Base-by-base conservation (phyloP, 2,329 filamentous ascomycete species). In the Aspergillus thermomutatus region DNA sequence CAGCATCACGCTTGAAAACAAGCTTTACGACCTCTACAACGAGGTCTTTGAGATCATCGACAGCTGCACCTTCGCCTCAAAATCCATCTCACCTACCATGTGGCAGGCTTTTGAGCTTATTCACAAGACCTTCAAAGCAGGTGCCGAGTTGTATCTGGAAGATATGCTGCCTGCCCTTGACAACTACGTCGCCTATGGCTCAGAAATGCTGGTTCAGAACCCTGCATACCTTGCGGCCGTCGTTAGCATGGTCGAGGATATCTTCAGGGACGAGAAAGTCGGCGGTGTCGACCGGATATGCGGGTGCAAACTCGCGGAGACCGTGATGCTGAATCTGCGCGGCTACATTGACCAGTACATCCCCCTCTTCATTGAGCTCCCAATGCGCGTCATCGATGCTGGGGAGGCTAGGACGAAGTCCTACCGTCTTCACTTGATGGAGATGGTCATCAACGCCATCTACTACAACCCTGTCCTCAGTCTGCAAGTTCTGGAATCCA, bases 11-110 rank as follows among this genome's bases (percentile, higher is more conserved):
- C 82, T 99, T 23, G 92, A 97, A 77, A 97, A 99, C 80, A 97
- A 97, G 77, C 87, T 99, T 37, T 97, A 96, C 71, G 91, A 99
- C 75, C 80, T 99, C 23, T 99, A 97, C 76, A 99, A 97, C 72
- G 94, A 99, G 73, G 87, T 97, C 4, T 99, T 99, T 66, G 94
- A 99, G 77, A 99, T 99, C 67, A 96, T 99, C 66, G 94, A 99
- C 74, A 97, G 92, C 81, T 99, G 94, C 81, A 99, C 94, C 7
- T 99, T 97, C 73, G 91, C 94, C 10, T 93, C 94, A 60, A 99
- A 97, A 81, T 85, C 86, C 57, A 97, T 99, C 65, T 97, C 94
- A 1, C 86, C 89, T 9, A 96, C 91, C 45, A 99, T 99, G 94
- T 99, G 94, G 94, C 88, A 93, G 75, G 93, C 94, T 2, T 99